Conservation (phyloP, 306 rosid genomes). For the Heteromeles arbutifolia region DNA sequence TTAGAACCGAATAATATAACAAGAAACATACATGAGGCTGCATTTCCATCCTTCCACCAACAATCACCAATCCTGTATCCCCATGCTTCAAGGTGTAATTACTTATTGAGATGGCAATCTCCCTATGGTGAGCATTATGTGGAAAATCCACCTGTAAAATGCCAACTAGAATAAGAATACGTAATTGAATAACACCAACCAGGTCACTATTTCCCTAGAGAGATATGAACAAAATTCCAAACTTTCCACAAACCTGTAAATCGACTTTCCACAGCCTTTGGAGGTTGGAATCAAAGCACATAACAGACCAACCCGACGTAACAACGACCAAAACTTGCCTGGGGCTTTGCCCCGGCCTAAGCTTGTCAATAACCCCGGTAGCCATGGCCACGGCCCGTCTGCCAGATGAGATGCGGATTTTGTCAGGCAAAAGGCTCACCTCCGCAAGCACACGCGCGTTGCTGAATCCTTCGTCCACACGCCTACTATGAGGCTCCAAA, state of each 20-base stretch:
- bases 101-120: constrained; percentile 75
- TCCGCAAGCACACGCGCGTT: constrained; percentile 70
- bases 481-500: constrained; percentile 87
- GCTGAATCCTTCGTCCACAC: constrained; percentile 88
- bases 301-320: constrained; percentile 91
- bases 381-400: constrained; percentile 97
- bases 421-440: constrained; percentile 85
- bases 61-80: constrained; percentile 84
- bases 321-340: constrained; percentile 90
- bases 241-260: constrained; percentile 60
- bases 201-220: neutral
- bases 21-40: constrained; percentile 71
- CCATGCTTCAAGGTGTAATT: constrained; percentile 92
- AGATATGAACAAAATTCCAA: neutral
- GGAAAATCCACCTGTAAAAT: constrained; percentile 81
- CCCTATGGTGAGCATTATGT: constrained; percentile 93
- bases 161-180: constrained; percentile 15
- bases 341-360: constrained; percentile 55
- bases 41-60: constrained; percentile 98
- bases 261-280: constrained; percentile 84
- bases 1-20: neutral
- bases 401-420: constrained; percentile 77
- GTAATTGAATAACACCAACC: neutral
- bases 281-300: constrained; percentile 97
- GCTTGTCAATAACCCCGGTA: constrained; percentile 68